Evolutionary conservation across 257 asterid genomes (phyloP), one percentile per base, ranked within the genome.

Genomic region (Solanum medicagineum): DNA sequence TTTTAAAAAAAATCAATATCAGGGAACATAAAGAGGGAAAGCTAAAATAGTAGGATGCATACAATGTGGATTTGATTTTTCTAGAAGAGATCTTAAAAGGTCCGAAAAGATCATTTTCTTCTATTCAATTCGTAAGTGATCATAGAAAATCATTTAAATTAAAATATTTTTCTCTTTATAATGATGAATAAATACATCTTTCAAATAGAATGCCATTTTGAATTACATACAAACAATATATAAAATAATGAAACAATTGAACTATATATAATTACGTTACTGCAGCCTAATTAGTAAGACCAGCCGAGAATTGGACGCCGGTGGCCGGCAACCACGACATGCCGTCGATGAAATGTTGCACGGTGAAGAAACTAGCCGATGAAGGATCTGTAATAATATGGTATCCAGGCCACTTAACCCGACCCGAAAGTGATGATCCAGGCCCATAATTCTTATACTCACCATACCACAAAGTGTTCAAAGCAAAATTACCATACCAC

Each of bases 381-480:
- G 97, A 85, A 32, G 95, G 91, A 83, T 95, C 97, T 24, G 69
- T 88, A 1, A 96, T 95, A 0, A 92, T 45, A 69, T 92, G 99
- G 89, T 91, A 95, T 0, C 99, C 99, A 0, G 98, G 94, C 98
- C 99, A 95, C 10, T 45, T 69, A 2, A 96, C 91, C 88, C 99
- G 86, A 32, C 96, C 97, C 1, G 93, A 24, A 36, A 89, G 20
- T 1, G 93, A 85, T 0, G 97, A 92, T 0, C 99, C 99, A 4
- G 98, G 98, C 47, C 99, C 99, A n/a, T 96, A 95, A 81, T 94
- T 96, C 92, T 81, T 92, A 22, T 94, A 95, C 91, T 96, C 99
- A 3, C 98, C 99, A 42, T 92, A 96, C 98, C 98, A 96, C 42
- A 96, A 90, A 1, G 95, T 95, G 51, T 81, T 86, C 90, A 95